Evolutionary conservation across 352 stramenopile species (phyloP).

Genomic region (Globisporangium heterothallicum): DNA sequence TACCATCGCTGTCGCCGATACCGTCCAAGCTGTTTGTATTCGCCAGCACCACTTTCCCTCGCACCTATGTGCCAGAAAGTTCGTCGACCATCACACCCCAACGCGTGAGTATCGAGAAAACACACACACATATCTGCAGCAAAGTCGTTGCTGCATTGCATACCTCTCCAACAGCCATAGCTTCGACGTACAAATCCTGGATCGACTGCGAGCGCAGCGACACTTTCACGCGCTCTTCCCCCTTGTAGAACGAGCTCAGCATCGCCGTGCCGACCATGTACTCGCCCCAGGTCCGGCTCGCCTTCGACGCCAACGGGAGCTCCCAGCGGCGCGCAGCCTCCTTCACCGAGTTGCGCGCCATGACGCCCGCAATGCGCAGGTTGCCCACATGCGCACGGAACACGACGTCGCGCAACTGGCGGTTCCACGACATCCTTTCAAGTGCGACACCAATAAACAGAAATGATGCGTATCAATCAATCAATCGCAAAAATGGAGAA

Average conservation of each 20-base stretch:
- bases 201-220: constrained; percentile 57
- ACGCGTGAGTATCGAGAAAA: not conserved
- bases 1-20: constrained; percentile 2
- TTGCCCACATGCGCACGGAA: constrained; percentile 75
- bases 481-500: constrained; percentile 1
- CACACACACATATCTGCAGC: not conserved
- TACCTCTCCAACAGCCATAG: constrained; percentile 74
- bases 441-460: too few species aligned
- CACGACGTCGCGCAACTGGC: constrained; percentile 57
- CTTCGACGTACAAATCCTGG: constrained; percentile 74
- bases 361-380: constrained; percentile 72
- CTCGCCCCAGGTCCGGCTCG: constrained; percentile 73
- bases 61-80: constrained; percentile 27
- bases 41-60: constrained; percentile 49
- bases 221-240: constrained; percentile 80
- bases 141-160: not conserved
- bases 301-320: constrained; percentile 29
- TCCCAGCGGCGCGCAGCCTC: constrained; percentile 56
- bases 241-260: constrained; percentile 86
- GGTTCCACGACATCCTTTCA: constrained; percentile 41
- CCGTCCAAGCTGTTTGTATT: constrained; percentile 12
- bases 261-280: constrained; percentile 85
- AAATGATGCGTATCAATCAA: not conserved
- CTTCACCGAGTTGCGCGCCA: constrained; percentile 48
- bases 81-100: not conserved